Percentiles rank a stretch among this genome's conserved stretches.
These are phyloP conservation scores for Auriscalpium orientale DNA, from an alignment of 768 basidiomycete genomes.

Conservation along the genomic window DNA sequence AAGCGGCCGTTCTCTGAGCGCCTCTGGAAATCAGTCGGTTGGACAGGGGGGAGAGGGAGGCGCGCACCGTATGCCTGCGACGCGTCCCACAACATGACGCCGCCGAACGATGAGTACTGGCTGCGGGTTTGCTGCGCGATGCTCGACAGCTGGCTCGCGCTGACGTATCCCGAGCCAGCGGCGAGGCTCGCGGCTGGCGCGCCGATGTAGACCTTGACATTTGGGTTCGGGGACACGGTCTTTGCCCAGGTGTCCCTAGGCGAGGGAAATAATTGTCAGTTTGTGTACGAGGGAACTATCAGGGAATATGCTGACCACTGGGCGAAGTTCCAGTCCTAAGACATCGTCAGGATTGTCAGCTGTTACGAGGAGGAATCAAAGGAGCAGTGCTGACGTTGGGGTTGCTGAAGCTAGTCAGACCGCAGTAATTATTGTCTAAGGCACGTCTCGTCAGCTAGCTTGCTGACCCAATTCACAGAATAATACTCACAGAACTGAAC, in stretches of 20 bases:
- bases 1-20: constrained; percentile 34
- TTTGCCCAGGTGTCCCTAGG: constrained; percentile 63
- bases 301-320: constrained; percentile 33
- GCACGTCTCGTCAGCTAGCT: background rate
- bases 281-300: background rate
- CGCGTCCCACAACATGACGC: constrained; percentile 41
- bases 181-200: constrained; percentile 52
- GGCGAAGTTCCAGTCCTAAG: constrained; percentile 45
- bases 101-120: constrained; percentile 60
- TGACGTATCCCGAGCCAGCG: constrained; percentile 55
- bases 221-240: constrained; percentile 45
- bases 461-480: background rate
- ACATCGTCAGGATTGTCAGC: background rate
- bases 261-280: background rate
- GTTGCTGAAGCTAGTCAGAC: constrained; percentile 38
- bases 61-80: constrained; percentile 21
- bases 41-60: background rate
- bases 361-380: background rate
- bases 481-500: constrained; percentile 54
- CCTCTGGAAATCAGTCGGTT: too few species aligned
- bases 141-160: constrained; percentile 35
- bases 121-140: constrained; percentile 44
- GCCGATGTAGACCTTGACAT: constrained; percentile 60
- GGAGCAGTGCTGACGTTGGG: constrained; percentile 27
- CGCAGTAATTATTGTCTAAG: constrained; percentile 52